Conservation (phyloP, 2,329 filamentous ascomycete species). For the Monosporascus sp. region DNA sequence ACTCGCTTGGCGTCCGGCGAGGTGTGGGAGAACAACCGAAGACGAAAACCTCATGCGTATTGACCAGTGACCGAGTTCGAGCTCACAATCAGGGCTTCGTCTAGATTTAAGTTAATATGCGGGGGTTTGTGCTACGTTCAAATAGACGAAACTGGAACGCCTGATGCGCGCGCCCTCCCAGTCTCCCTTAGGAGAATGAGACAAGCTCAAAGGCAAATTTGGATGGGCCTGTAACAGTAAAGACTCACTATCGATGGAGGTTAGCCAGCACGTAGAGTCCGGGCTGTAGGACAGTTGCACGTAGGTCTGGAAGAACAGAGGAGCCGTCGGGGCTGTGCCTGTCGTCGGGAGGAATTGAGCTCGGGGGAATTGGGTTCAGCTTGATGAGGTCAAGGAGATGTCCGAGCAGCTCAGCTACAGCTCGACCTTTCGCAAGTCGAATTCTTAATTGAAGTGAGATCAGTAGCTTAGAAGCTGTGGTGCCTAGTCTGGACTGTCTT, state of each 20-base stretch:
- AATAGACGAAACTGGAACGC: not conserved
- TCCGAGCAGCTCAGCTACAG: not conserved
- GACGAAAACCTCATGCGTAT: not conserved
- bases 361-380: not conserved
- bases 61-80: not conserved
- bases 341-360: not conserved
- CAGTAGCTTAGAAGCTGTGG: not conserved
- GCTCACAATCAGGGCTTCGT: not conserved
- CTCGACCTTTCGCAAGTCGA: not conserved
- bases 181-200: no score
- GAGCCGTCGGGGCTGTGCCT: not conserved
- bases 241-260: not conserved
- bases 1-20: not conserved
- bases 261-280: not conserved
- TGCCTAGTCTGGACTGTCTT: not conserved
- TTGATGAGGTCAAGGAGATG: not conserved
- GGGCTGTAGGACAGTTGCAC: not conserved
- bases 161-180: no score
- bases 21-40: not conserved
- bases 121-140: not conserved
- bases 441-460: not conserved
- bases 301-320: not conserved
- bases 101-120: not conserved
- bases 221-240: not conserved
- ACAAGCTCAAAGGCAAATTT: not conserved